phyloP scores from a whole-genome alignment of 139 green algal species.

The Zygnema circumcarinatum region DNA sequence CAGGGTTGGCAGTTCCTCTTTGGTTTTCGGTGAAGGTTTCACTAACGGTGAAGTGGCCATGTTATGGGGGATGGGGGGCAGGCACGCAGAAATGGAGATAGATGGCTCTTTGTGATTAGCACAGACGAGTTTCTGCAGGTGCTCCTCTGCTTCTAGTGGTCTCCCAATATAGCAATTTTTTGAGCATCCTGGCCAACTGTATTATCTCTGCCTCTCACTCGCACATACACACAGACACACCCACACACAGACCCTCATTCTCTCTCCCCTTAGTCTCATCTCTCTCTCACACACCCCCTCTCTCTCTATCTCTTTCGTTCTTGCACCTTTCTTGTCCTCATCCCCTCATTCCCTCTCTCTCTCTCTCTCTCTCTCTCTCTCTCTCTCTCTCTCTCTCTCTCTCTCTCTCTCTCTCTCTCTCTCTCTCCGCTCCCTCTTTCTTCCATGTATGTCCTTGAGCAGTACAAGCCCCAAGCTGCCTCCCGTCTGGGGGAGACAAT shows the following conservation, averaged over 20 bases:
- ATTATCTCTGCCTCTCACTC: too few species aligned
- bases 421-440: not conserved
- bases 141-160: not conserved
- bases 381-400: not conserved
- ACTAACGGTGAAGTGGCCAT: too few species aligned
- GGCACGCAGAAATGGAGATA: slow-evolving; percentile 4
- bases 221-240: too few species aligned
- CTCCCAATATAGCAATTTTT: too few species aligned
- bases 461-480: not conserved
- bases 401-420: not conserved
- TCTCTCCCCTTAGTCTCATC: not conserved
- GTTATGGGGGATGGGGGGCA: too few species aligned
- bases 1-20: too few species aligned
- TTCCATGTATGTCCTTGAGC: not conserved
- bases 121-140: slow-evolving; percentile 21
- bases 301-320: not conserved
- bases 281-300: not conserved
- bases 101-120: not conserved
- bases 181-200: too few species aligned
- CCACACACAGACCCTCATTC: too few species aligned
- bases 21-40: too few species aligned
- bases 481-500: not conserved
- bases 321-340: not conserved
- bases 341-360: not conserved
- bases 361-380: not conserved